Base-by-base conservation (phyloP, 2,329 filamentous ascomycete genomes). In the Colletotrichum zoysiae region DNA sequence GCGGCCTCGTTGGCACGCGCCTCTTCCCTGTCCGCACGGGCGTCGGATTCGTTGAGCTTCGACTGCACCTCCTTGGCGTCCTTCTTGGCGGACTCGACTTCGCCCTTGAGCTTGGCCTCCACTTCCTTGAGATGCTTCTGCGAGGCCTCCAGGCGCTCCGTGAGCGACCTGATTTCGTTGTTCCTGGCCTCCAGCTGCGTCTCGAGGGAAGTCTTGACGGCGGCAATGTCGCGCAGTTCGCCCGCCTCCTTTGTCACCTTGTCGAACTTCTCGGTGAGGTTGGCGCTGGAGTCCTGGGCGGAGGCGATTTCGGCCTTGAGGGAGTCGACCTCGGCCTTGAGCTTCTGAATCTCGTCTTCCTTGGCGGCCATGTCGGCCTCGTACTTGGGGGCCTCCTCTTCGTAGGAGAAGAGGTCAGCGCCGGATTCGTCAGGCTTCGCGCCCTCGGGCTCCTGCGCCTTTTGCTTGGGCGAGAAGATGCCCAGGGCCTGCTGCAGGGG, bases 371-470 rank as follows among this genome's bases (percentile, higher is more conserved):
- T 11, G 35, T 58, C 56, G n/a, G 56, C 56, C 56, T 58, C 56
- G n/a, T 97, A 83, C 65, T 93, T 90, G 3, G 93, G 93, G 18
- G 97, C 86, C 81, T 98, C 95, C 62, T 92, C 92, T 70, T 98
- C 95, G 76, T 95, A 97, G 0, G 95, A 97, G 82, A 98, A 98
- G 81, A 98, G 92, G 60, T 97, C 93, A 74, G 95, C 93, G 35
- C 77, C 78, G 0, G 77, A 75, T 53, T 81, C 83, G 5, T 82
- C 80, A 3, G 78, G 75, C 74, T 78, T 78, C 8, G 72, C 67
- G 2, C 68, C 74, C 9, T 73, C 67, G 9, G 81, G 78, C 42
- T 81, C 78, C 58, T 81, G 75, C 6, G 81, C 74, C 71, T 84
- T 84, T 46, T 85, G 83, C 73, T 81, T 86, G 4, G 84, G 84